Evolutionary conservation across 345 rosid genomes (phyloP).

Genomic region (Sisymbrium irio): DNA sequence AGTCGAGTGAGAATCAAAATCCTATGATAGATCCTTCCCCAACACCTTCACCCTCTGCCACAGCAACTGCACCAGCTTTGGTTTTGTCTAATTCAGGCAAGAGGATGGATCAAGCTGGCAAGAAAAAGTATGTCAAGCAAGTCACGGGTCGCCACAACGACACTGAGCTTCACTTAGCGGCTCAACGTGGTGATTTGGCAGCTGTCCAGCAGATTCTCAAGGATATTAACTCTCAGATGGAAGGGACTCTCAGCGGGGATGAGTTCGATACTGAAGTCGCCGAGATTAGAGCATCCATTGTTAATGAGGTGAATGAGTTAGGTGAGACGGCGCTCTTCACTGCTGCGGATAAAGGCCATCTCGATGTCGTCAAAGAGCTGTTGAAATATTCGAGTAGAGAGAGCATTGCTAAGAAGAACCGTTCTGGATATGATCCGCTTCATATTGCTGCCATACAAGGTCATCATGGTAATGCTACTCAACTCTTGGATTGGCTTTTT

Average conservation of each 20-base stretch:
- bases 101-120: conserved; percentile 86
- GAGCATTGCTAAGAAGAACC: conserved; percentile 69
- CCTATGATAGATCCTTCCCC: conserved; percentile 50
- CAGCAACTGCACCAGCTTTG: conserved; percentile 76
- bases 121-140: conserved; percentile 92
- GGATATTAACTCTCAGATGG: conserved; percentile 69
- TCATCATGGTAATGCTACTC: conserved; percentile 65
- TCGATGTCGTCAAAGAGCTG: conserved; percentile 83
- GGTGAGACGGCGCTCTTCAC: conserved; percentile 86
- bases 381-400: conserved; percentile 78
- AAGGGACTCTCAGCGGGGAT: conserved; percentile 60
- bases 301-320: conserved; percentile 90
- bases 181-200: conserved; percentile 75
- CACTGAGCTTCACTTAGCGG: conserved; percentile 83
- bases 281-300: conserved; percentile 75
- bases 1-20: conserved; percentile 43
- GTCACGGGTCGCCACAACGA: conserved; percentile 89
- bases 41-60: conserved; percentile 76
- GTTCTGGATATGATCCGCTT: conserved; percentile 75
- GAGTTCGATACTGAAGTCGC: conserved; percentile 78
- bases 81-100: conserved; percentile 78
- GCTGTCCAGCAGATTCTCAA: conserved; percentile 77
- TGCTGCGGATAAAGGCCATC: conserved; percentile 91
- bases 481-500: background rate
- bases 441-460: conserved; percentile 88